Evolutionary conservation across 441 rosid genomes (phyloP), one percentile per base, ranked within the genome.

Genomic region (Macaranga tanarius): DNA sequence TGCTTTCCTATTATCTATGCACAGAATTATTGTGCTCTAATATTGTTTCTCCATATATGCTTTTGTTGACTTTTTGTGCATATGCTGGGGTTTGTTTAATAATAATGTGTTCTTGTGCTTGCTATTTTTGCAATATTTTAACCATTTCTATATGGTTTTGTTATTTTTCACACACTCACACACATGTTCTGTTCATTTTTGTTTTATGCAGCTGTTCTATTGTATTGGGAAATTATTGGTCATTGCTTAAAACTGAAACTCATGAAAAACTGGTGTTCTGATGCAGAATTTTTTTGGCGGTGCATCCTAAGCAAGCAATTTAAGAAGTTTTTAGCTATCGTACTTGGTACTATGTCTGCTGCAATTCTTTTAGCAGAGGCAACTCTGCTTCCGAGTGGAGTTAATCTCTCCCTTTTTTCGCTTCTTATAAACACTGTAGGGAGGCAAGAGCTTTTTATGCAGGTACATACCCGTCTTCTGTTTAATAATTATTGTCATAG

Each of bases 301-400:
- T 96, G 97, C 84, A 80, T 92, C 65, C 44, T 92, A 70, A 82
- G 83, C 69, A 89, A 89, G 77, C 91, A 92, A 78, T 79, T 87
- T 71, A 72, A 86, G 80, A 88, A 85, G 88, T 75, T 86, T 67
- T 86, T 88, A 75, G 98, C 99, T 67, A 64, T 92, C 62, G 48
- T 89, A 64, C 86, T 88, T 44, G 95, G 96, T 58, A 81, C 88
- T 52, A 93, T 96, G 92, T 92, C 99, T 7, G 98, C 82, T 51
- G 98, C 98, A 68, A 96, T 93, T 87, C 97, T 96, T 76, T 86
- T 96, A 73, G 99, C 99, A 50, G 98, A 96, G 86, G 97, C 97
- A 59, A 96, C 96, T 71, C 87, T 96, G 28, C 87, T 96, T 69
- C 89, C 87, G 10, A 83, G 85, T 72, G 85, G 85, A 26, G 82